Conservation (phyloP, 345 rosid species). For the Eucalyptus sp. region DNA sequence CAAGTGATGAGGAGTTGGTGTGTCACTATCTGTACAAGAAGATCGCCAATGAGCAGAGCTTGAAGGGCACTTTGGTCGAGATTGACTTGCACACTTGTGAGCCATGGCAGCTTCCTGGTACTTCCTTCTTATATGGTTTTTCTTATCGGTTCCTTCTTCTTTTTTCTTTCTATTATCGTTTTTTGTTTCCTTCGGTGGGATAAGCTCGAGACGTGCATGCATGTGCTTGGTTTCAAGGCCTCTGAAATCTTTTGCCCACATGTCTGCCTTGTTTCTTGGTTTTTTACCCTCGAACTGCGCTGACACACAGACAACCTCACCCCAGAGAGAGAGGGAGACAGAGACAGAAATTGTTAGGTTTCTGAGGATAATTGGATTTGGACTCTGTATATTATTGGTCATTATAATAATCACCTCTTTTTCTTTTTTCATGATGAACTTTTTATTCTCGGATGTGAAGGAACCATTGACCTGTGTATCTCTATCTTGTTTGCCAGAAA, state of each 20-base stretch:
- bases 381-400: not conserved
- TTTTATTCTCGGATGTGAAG: not conserved
- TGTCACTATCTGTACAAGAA: conserved; percentile 92
- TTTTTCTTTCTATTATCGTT: not conserved
- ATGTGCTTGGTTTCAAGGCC: not conserved
- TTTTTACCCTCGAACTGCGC: not conserved
- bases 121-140: not conserved
- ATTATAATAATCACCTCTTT: not conserved
- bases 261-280: not conserved
- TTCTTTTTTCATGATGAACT: not conserved
- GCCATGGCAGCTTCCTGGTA: conserved; percentile 99
- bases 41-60: conserved; percentile 46
- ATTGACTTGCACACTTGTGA: conserved; percentile 92
- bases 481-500: not conserved
- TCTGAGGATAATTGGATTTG: not conserved
- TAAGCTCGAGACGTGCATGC: not conserved
- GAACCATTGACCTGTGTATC: not conserved
- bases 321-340: not conserved
- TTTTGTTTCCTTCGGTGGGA: not conserved
- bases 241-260: not conserved
- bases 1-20: conserved; percentile 93
- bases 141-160: not conserved
- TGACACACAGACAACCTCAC: not conserved
- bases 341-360: not conserved
- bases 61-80: conserved; percentile 76